Evolutionary conservation across 1,139 yeast species (phyloP), one percentile per base, ranked within the genome.

Genomic region (Pichia sp.): DNA sequence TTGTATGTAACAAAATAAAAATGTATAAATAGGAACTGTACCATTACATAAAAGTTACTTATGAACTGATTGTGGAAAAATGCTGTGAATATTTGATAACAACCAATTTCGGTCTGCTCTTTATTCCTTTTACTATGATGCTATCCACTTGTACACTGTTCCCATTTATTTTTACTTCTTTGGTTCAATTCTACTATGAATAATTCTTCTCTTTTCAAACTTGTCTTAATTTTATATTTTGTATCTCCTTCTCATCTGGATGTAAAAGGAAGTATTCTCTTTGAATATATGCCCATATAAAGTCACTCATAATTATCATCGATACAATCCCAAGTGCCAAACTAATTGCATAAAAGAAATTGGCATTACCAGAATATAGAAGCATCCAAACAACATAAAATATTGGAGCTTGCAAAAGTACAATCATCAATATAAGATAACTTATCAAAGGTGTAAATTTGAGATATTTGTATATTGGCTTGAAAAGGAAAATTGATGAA

Each of bases 311-410:
- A 3, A 85, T 67, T 28, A 85, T 62, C 1, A 79, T 77, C 53
- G 88, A 72, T 3, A 88, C 85, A 14, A 79, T 66, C 0, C 86
- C 81, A 65, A 89, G 84, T 4, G 83, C 84, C 48, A 91, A 70
- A 19, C 93, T 86, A 52, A 91, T 84, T 40, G 97, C 95, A 66
- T 89, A 91, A 66, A 88, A 91, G 67, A 91, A 91, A 63, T 91
- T 91, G 47, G 96, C 81, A 64, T 91, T 91, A 20, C 48, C 99
- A 24, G 93, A 86, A 12, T 96, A 96, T 46, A 86, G 70, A 41
- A 83, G 84, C 51, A 91, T 85, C 99, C 99, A 91, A 49, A 93
- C 73, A 59, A 86, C 88, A 66, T 88, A 88, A 60, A 91, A 91
- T 10, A 88, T 80, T 0, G 97, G 97, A 3, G 94, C 79, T 38